Evolutionary conservation across 176 grass and related monocot genomes (phyloP).

Genomic region (Canna indica): DNA sequence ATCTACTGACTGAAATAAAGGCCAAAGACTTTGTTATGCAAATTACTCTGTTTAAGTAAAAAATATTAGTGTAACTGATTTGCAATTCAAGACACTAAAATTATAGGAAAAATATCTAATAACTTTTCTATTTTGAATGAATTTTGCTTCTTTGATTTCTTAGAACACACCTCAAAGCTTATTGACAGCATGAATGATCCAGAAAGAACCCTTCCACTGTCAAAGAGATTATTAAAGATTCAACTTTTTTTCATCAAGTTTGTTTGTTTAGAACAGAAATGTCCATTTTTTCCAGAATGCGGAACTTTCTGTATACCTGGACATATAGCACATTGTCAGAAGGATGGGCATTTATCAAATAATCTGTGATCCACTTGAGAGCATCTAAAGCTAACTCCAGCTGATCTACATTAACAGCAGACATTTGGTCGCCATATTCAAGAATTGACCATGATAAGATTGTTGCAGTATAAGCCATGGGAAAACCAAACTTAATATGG

Average conservation of each 20-base stretch:
- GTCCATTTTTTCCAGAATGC: not conserved
- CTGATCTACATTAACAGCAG: conserved; percentile 36
- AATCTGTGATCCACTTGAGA: conserved; percentile 82
- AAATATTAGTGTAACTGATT: no score
- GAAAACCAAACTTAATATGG: conserved; percentile 90
- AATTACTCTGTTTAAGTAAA: not conserved
- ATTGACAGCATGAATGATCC: no score
- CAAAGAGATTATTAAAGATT: no score
- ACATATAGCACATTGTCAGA: conserved; percentile 81
- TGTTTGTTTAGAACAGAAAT: not conserved
- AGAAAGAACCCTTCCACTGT: no score
- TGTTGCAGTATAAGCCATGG: conserved; percentile 80
- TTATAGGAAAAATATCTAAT: no score
- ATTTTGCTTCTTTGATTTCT: no score
- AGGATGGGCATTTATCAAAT: conserved; percentile 74
- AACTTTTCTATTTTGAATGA: no score
- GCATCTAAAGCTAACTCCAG: conserved; percentile 58
- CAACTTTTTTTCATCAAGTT: no score
- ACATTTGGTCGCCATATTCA: conserved; percentile 92
- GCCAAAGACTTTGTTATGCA: not conserved
- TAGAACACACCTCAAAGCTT: no score
- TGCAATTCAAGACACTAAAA: no score
- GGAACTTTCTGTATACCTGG: conserved; percentile 41
- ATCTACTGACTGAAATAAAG: not conserved
- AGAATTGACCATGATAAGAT: conserved; percentile 75